Percentiles rank a stretch among this genome's conserved stretches.
These are phyloP conservation scores for Leccinum subfulvum DNA, from an alignment of 1,284 basidiomycete genomes.

Conservation along the genomic window DNA sequence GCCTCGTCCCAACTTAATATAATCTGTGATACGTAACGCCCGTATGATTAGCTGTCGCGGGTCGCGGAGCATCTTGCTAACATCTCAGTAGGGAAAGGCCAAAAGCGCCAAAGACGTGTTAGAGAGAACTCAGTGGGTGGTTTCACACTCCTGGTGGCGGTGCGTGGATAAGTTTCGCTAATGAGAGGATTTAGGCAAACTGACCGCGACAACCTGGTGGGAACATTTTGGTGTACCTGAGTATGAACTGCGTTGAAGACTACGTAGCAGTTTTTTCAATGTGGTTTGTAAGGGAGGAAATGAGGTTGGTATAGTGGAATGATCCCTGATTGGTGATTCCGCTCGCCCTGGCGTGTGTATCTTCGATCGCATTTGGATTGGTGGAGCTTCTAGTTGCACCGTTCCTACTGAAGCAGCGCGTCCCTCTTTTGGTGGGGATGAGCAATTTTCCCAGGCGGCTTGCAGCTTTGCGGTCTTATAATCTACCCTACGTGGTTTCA, in stretches of 20 bases:
- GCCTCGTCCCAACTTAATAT: constrained; percentile 48
- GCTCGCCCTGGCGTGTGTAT: constrained; percentile 36
- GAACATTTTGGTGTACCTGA: constrained; percentile 69
- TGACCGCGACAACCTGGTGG: constrained; percentile 44
- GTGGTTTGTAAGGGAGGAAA: constrained; percentile 5
- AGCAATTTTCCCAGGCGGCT: constrained; percentile 72
- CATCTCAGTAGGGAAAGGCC: constrained; percentile 44
- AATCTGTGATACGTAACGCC: constrained; percentile 63
- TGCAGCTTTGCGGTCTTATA: constrained; percentile 78
- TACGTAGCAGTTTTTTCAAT: constrained; percentile 41
- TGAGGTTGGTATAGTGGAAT: constrained; percentile 49
- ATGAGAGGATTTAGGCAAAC: constrained; percentile 5
- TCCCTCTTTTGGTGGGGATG: constrained; percentile 68
- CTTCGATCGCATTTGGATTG: constrained; percentile 55
- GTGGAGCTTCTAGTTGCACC: constrained; percentile 67
- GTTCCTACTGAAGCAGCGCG: constrained; percentile 58
- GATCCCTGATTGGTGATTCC: constrained; percentile 40
- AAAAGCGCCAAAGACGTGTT: constrained; percentile 52
- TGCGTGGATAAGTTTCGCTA: constrained; percentile 34
- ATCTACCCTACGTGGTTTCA: constrained; percentile 87
- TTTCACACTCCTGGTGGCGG: constrained; percentile 52
- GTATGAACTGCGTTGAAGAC: constrained; percentile 66
- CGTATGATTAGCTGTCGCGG: constrained; percentile 36
- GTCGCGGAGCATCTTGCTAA: constrained; percentile 10
- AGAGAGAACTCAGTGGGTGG: constrained; percentile 53